A percentile compares a stretch with the other conserved stretches of the same genome.
Conservation (phyloP, 1,139 yeast genomes). For the Taiozyma onychis region DNA sequence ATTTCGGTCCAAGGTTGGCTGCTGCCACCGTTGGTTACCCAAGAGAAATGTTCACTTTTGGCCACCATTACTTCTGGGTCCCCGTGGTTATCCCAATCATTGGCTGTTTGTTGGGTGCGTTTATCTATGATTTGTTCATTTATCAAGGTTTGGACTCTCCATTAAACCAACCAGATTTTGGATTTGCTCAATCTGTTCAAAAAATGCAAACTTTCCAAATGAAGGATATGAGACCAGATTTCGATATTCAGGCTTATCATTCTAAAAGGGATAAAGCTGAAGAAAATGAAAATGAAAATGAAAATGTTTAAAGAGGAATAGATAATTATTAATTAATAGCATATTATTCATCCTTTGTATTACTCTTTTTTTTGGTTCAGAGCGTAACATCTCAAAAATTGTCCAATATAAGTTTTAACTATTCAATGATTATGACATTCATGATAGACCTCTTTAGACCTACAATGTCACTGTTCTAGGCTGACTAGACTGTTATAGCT, state of each 20-base stretch:
- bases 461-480: too few species aligned
- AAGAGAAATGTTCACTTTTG: constrained; percentile 32
- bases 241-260: constrained; percentile 8
- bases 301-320: not conserved
- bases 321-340: not conserved
- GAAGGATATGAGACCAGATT: constrained; percentile 19
- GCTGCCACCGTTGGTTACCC: constrained; percentile 41
- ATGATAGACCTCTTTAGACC: not conserved
- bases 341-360: too few species aligned
- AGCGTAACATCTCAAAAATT: not conserved
- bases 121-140: constrained; percentile 40
- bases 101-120: constrained; percentile 40
- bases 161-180: constrained; percentile 35
- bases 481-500: too few species aligned
- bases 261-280: not conserved
- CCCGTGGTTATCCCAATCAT: constrained; percentile 41
- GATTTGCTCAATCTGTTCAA: constrained; percentile 14
- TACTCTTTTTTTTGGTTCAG: too few species aligned
- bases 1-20: constrained; percentile 46
- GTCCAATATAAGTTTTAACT: too few species aligned
- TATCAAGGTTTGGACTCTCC: constrained; percentile 47
- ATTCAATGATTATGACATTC: not conserved
- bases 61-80: constrained; percentile 44
- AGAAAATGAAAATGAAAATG: not conserved
- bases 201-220: constrained; percentile 15